Percentiles rank a stretch among this genome's conserved stretches.
These are phyloP conservation scores for Hericium erinaceus DNA, from an alignment of 768 basidiomycete species.

Conservation along the genomic window DNA sequence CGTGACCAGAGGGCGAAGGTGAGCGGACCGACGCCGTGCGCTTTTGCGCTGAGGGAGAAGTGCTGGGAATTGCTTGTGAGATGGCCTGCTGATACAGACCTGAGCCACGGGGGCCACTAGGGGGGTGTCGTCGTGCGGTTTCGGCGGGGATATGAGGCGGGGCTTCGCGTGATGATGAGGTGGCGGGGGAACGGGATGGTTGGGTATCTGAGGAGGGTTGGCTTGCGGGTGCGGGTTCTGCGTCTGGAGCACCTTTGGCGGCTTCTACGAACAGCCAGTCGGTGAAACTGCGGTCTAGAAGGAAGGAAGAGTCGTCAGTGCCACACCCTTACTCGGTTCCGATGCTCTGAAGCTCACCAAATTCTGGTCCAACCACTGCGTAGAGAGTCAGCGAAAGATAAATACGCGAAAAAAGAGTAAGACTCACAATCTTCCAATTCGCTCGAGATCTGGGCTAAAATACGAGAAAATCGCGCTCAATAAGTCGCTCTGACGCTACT, in stretches of 20 bases:
- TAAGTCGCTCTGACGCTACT: background rate
- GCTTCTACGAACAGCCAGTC: slow-evolving; percentile 84
- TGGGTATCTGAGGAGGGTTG: slow-evolving; percentile 23
- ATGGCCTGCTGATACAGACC: slow-evolving; percentile 67
- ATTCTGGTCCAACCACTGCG: slow-evolving; percentile 70
- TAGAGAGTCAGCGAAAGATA: slow-evolving; percentile 3
- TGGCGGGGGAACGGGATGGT: slow-evolving; percentile 14
- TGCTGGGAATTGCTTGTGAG: slow-evolving; percentile 10
- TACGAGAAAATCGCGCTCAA: slow-evolving; percentile 1
- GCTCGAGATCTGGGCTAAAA: slow-evolving; percentile 70
- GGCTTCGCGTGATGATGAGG: slow-evolving; percentile 18
- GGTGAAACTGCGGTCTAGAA: slow-evolving; percentile 70
- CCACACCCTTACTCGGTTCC: background rate
- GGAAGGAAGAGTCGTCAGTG: background rate
- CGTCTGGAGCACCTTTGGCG: slow-evolving; percentile 53
- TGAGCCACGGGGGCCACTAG: slow-evolving; percentile 40
- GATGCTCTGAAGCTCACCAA: slow-evolving; percentile 38
- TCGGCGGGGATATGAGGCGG: slow-evolving; percentile 29
- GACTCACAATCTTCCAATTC: slow-evolving; percentile 74
- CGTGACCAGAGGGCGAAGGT: slow-evolving; percentile 16
- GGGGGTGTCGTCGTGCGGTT: slow-evolving; percentile 31
- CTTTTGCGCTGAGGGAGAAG: slow-evolving; percentile 16
- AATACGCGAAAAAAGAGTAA: background rate
- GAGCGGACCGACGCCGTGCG: slow-evolving; percentile 18
- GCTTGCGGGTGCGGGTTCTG: slow-evolving; percentile 14